Base-by-base conservation (phyloP, 2,329 filamentous ascomycete genomes). In the Fusarium continuum region DNA sequence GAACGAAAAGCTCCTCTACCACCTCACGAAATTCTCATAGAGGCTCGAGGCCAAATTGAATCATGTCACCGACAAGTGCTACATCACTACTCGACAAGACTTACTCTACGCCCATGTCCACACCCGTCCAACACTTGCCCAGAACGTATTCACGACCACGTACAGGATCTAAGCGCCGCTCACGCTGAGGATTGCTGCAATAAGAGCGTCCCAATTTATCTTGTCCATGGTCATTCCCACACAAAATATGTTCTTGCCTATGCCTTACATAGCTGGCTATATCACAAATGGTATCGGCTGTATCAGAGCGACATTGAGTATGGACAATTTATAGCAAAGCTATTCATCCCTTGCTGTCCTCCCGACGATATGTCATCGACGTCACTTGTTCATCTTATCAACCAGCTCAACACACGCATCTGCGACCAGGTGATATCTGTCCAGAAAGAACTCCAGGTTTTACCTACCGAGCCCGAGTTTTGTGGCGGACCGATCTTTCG, bases 251-350 rank as follows among this genome's bases (percentile, higher is more conserved):
- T 20, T 19, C 7, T 35, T 20, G 8, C 8, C 9, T 32, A 8
- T 19, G 26, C 31, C 7, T 35, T 67, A 6, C 43, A 56, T 11
- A 58, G 55, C 20, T 53, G 38, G 25, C 32, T 67, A 2, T 58
- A 64, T 10, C 8, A 16, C 0, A 46, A 41, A 5, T 65, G 64
- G 55, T 58, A 58, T 17, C 14, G 8, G 7, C 55, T 52, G 8
- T 67, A 64, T 19, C 28, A 46, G 7, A 48, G 23, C n/a, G 55
- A 64, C 7, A 61, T 65, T 3, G 58, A 65, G 40, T 55, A 49
- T 14, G 11, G 41, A 3, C 52, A 59, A 23, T 62, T 62, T 22
- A 46, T 64, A 16, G 34, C 60, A 17, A 58, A 56, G 10, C 28
- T 57, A 4, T 16, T 64, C 13, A 2, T 19, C 2, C 28, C 17